A percentile compares a stretch with the other conserved stretches of the same genome.
These are phyloP conservation scores for Orbilia blumenaviensis DNA, from an alignment of 2,329 filamentous ascomycete species.

Conservation along the genomic window DNA sequence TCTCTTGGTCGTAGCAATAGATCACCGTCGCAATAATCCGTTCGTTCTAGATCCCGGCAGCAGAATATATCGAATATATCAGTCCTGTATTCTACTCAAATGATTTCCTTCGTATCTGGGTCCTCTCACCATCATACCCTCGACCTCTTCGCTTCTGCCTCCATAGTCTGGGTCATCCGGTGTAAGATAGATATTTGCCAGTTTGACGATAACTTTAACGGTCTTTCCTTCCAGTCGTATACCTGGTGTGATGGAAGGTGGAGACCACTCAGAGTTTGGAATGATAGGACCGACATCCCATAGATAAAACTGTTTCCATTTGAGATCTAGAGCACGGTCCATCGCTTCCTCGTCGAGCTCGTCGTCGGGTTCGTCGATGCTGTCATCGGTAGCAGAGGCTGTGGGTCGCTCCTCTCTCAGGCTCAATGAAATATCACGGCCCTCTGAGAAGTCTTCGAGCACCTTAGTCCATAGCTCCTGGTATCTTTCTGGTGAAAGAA, in stretches of 20 bases:
- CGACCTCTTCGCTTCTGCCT: constrained; percentile 68
- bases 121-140: constrained; percentile 65
- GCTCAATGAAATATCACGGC: constrained; percentile 11
- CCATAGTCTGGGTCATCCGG: constrained; percentile 66
- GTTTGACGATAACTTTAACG: constrained; percentile 72
- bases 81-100: constrained; percentile 64
- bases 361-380: neutral
- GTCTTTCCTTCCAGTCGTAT: constrained; percentile 59
- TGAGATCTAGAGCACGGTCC: neutral
- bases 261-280: neutral
- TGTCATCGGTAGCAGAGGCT: neutral
- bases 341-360: no score
- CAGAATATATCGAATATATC: no score
- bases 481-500: neutral
- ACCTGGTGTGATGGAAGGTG: neutral
- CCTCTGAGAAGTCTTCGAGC: constrained; percentile 22
- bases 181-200: constrained; percentile 69
- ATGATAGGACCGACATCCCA: constrained; percentile 13
- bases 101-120: no score
- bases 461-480: constrained; percentile 3
- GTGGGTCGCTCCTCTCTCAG: no score
- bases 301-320: neutral
- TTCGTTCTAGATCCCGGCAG: constrained; percentile 72
- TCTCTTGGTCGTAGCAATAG: constrained; percentile 71
- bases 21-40: constrained; percentile 71